Conservation (phyloP, 257 asterid species). For the Nicotiana sylvestris region DNA sequence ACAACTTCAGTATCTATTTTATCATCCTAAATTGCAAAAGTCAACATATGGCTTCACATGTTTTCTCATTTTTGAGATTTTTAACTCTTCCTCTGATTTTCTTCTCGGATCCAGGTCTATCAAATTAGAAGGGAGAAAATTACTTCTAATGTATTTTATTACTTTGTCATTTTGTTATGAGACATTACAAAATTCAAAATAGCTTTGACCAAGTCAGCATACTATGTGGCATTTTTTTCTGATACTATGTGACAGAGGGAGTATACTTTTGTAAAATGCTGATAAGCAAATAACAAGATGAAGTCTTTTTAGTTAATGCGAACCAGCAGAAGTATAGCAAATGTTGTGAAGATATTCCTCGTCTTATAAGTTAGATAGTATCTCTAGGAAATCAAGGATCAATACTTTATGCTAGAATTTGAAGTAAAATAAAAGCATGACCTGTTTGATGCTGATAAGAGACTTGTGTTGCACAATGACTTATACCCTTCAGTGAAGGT, state of each 20-base stretch:
- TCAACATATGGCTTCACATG: not conserved
- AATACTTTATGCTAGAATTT: not conserved
- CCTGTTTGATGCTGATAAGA: slow-evolving; percentile 9
- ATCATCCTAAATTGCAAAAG: not conserved
- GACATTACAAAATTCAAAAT: not conserved
- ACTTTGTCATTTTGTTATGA: not conserved
- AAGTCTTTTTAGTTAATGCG: not conserved
- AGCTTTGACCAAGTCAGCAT: not conserved
- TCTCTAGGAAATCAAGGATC: not conserved
- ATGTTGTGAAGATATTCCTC: not conserved
- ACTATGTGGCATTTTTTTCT: not conserved
- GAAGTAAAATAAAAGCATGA: not conserved
- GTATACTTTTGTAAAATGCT: not conserved
- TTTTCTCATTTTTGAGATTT: not conserved
- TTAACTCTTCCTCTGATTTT: not conserved
- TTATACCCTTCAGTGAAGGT: not conserved
- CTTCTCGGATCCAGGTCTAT: not conserved
- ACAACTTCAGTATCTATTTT: not conserved
- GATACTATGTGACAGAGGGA: not conserved
- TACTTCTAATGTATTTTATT: not conserved
- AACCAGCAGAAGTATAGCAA: not conserved
- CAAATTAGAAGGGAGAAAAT: not conserved
- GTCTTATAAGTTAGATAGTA: not conserved
- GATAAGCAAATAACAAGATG: slow-evolving; percentile 2
- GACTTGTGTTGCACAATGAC: not conserved